Evolutionary conservation across 1,284 basidiomycete genomes (phyloP).

Genomic region (Trichosporon sp.): DNA sequence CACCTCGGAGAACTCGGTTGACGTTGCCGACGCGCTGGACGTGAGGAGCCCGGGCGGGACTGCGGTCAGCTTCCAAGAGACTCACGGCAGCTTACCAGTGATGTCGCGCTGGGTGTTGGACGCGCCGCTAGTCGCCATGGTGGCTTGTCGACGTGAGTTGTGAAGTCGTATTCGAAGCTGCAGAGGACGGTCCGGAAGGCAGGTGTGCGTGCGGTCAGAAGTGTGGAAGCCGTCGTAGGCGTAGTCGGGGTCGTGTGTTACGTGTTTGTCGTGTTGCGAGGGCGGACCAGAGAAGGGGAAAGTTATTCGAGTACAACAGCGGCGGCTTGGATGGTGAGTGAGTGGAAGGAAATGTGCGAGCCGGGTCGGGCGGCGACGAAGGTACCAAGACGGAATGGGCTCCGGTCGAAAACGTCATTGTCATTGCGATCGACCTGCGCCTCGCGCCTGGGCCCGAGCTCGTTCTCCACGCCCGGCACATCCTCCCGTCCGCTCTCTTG

Average conservation of each 20-base stretch:
- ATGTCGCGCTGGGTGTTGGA: not conserved
- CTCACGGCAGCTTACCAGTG: not conserved
- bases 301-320: not conserved
- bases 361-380: not conserved
- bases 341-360: not conserved
- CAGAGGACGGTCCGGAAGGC: not conserved
- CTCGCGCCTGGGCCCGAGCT: not conserved
- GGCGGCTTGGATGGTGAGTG: not conserved
- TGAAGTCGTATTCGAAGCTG: too few relatives aligned
- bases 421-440: not conserved
- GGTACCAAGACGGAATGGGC: not conserved
- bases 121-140: not conserved
- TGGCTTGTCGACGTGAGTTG: not conserved
- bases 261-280: not conserved
- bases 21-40: not conserved
- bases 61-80: not conserved
- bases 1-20: slow-evolving; percentile 55
- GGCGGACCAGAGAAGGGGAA: not conserved
- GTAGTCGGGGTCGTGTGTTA: too few relatives aligned
- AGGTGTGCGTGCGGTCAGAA: not conserved
- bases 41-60: not conserved
- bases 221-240: too few relatives aligned
- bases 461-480: not conserved
- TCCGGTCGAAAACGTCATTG: not conserved
- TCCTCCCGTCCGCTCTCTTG: too few relatives aligned